phyloP scores from a whole-genome alignment of 805 yeast genomes.

The Kodamaea kaohsiungensis region DNA sequence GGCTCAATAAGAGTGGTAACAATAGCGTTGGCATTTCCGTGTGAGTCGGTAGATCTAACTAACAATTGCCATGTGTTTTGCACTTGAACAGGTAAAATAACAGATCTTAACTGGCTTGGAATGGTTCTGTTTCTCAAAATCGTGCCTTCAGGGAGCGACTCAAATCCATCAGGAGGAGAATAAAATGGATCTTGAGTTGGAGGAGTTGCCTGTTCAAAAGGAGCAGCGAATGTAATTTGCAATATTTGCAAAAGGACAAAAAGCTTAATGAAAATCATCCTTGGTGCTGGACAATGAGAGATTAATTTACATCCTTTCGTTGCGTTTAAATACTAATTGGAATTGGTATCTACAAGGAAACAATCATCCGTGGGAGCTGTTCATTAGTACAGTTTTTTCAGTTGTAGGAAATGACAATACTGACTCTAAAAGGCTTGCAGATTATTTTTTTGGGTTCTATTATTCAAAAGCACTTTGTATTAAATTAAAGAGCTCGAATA shows the following conservation, averaged over 20 bases:
- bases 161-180: constrained; percentile 16
- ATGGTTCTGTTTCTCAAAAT: constrained; percentile 14
- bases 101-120: constrained; percentile 13
- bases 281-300: not conserved
- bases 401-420: not conserved
- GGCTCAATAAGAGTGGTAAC: constrained; percentile 32
- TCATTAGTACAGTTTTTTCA: not conserved
- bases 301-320: not conserved
- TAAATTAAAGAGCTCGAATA: too few relatives aligned
- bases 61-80: constrained; percentile 16
- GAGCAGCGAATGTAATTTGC: not conserved
- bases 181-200: constrained; percentile 15
- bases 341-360: not conserved
- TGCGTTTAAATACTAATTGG: not conserved
- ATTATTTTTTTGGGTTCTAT: not conserved
- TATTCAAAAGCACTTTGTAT: not conserved
- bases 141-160: constrained; percentile 13
- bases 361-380: not conserved
- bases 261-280: not conserved
- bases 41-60: constrained; percentile 19
- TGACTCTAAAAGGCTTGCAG: not conserved
- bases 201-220: constrained; percentile 1
- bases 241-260: constrained; percentile 1
- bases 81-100: constrained; percentile 11
- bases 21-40: constrained; percentile 26